phyloP scores from a whole-genome alignment of 2,329 filamentous ascomycete genomes.

The Stemphylium vesicarium region DNA sequence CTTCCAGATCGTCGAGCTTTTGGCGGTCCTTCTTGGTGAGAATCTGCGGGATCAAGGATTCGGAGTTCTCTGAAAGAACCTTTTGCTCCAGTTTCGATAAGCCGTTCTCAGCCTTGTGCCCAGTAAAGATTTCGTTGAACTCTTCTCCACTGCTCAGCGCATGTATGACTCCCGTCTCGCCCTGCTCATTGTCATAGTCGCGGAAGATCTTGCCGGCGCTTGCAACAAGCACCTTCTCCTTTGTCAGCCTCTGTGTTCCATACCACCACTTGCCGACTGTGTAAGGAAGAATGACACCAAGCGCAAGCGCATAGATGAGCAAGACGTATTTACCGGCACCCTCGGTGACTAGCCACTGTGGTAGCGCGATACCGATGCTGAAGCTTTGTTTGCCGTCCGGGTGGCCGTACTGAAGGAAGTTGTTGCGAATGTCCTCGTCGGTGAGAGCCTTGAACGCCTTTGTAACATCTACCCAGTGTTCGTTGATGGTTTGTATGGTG shows the following conservation, averaged over 20 bases:
- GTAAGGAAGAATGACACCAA: slow-evolving; percentile 91
- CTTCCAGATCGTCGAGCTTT: slow-evolving; percentile 80
- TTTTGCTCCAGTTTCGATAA: slow-evolving; percentile 84
- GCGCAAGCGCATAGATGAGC: slow-evolving; percentile 82
- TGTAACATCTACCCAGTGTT: slow-evolving; percentile 90
- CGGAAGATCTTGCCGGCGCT: slow-evolving; percentile 94
- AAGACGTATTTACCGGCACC: slow-evolving; percentile 96
- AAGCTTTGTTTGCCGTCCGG: slow-evolving; percentile 98
- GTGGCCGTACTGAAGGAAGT: slow-evolving; percentile 94
- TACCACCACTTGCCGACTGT: slow-evolving; percentile 99
- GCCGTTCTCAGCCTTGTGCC: slow-evolving; percentile 78
- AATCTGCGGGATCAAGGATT: slow-evolving; percentile 60
- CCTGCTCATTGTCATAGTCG: slow-evolving; percentile 85
- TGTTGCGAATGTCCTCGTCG: slow-evolving; percentile 95
- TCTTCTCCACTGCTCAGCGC: slow-evolving; percentile 87
- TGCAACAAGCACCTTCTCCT: slow-evolving; percentile 90
- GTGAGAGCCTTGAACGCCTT: slow-evolving; percentile 98
- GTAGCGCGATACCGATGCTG: slow-evolving; percentile 95
- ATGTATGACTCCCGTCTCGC: slow-evolving; percentile 78
- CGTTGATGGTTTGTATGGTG: slow-evolving; percentile 82
- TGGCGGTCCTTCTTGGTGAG: slow-evolving; percentile 76
- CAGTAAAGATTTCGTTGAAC: slow-evolving; percentile 76
- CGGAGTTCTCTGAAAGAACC: slow-evolving; percentile 68
- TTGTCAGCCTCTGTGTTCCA: slow-evolving; percentile 88
- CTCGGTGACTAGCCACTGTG: slow-evolving; percentile 89